Base-by-base conservation (phyloP, 1,139 yeast species). In the Ogataea hybrid region DNA sequence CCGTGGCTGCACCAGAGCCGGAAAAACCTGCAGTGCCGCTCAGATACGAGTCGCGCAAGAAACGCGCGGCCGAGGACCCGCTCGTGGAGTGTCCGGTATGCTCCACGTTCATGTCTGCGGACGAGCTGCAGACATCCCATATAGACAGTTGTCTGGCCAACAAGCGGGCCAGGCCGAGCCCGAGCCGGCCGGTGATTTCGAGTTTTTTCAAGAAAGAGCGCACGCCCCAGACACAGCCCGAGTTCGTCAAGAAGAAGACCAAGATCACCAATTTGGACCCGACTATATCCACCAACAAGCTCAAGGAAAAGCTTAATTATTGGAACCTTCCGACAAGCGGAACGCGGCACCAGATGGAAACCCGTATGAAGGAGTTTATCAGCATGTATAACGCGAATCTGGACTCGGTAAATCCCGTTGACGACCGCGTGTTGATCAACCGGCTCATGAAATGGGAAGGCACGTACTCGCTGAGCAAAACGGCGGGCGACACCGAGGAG, bases 351-450 rank as follows among this genome's bases (percentile, higher is more conserved):
- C 84, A 78, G 51, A 58, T 89, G 52, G 90, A 86, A 48, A 65
- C 75, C 25, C 68, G 97, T 35, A 85, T 84, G 58, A 80, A 80
- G 46, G 95, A 90, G 50, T 90, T 82, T 68, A 79, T 85, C 47
- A 79, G 84, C 28, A 59, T 89, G 12, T 85, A 82, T 79, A 90
- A 90, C 56, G 83, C 96, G 14, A 89, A 89, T 56, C 72, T 82
- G 38, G 97, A 89, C 57, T 75, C 89, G n/a, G 69, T 76, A 37
- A 70, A 69, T 22, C 97, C 96, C 0, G 76, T 75, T 5, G 63
- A 77, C 15, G 80, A 77, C 22, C 63, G 67, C 34, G 73, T 76
- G 5, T 59, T 90, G 35, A 66, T 77, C 38, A 76, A 73, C 43
- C 75, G 73, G 46, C 66, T 90, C 37, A 63, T 66, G 22, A 78